A percentile compares a stretch with the other conserved stretches of the same genome.
These are phyloP conservation scores for Iris pallida DNA, from an alignment of 116 monocot species.

Conservation along the genomic window DNA sequence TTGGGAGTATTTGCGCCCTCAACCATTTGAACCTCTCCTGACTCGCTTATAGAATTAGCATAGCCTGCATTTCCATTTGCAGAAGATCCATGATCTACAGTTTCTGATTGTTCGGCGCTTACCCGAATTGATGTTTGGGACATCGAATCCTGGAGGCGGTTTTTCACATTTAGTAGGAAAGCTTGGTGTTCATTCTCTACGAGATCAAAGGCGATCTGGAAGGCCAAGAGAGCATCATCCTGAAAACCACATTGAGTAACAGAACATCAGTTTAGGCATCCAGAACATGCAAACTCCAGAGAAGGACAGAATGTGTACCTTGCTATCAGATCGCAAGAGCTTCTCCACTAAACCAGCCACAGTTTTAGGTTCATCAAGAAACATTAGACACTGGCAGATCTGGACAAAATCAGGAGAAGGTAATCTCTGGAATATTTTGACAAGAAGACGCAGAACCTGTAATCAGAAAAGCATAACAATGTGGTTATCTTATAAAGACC, in stretches of 20 bases:
- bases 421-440: slow-evolving; percentile 76
- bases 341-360: slow-evolving; percentile 79
- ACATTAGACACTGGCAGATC: slow-evolving; percentile 97
- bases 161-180: slow-evolving; percentile 70
- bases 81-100: slow-evolving; percentile 15
- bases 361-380: slow-evolving; percentile 74
- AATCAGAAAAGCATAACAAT: slow-evolving; percentile 13
- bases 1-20: slow-evolving; percentile 34
- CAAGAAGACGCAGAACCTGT: slow-evolving; percentile 90
- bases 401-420: slow-evolving; percentile 90
- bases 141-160: slow-evolving; percentile 34
- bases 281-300: not conserved
- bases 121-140: slow-evolving; percentile 17
- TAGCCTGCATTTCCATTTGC: slow-evolving; percentile 22
- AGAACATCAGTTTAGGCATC: not conserved
- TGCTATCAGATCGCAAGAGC: slow-evolving; percentile 64
- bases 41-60: slow-evolving; percentile 11
- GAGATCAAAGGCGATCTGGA: slow-evolving; percentile 96
- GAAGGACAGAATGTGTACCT: slow-evolving; percentile 30
- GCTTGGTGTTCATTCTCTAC: slow-evolving; percentile 97
- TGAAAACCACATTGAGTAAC: slow-evolving; percentile 28
- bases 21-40: slow-evolving; percentile 44
- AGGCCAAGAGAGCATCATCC: slow-evolving; percentile 91
- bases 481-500: not conserved
- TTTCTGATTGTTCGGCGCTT: slow-evolving; percentile 21